Base-by-base conservation (phyloP, 495 filamentous ascomycete species). In the Pyrenula massariospora region DNA sequence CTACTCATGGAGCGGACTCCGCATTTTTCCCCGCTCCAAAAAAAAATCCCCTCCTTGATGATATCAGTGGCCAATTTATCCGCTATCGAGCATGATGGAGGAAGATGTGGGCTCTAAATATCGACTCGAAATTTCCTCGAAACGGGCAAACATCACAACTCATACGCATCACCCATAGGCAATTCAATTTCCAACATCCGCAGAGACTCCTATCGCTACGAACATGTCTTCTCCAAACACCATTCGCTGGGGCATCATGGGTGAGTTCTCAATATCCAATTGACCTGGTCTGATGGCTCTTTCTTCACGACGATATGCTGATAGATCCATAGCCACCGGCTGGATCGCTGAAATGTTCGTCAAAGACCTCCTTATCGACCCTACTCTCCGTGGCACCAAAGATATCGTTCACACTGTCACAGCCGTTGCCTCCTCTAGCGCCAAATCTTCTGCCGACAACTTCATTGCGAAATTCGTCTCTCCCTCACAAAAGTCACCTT, bases 361-460 rank as follows among this genome's bases (percentile, higher is more conserved):
- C 58, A 84, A 84, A 70, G 92, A 96, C 67, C 84, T 97, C 51
- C 82, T 91, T 56, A 75, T 78, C 60, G 84, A 90, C 68, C 86
- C 91, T n/a, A 74, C 78, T 12, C 75, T 74, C 36, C 88, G 92
- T 56, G 74, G 75, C 49, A 86, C 86, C 54, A 70, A 76, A 57
- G 89, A 95, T 63, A 73, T 96, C 62, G 73, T 77, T 49, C 93
- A 96, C 75, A 77, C 81, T 65, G 73, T 96, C 53, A 78, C 82
- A 22, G 92, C 91, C 22, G 92, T 83, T 20, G 88, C 91, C 48
- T 94, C 89, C 19, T 92, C 88, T 11, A 84, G 82, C 25, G 88
- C 87, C 52, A 68, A 74, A 52, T 71, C 80, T 10, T 80, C 82
- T 48, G 90, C 91, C 8, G 70, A 75, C 51, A 70, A 82, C 48